These are phyloP conservation scores for Paramecium primaurelia DNA, from an alignment of 73 alveolate species.

Conservation along the genomic window DNA sequence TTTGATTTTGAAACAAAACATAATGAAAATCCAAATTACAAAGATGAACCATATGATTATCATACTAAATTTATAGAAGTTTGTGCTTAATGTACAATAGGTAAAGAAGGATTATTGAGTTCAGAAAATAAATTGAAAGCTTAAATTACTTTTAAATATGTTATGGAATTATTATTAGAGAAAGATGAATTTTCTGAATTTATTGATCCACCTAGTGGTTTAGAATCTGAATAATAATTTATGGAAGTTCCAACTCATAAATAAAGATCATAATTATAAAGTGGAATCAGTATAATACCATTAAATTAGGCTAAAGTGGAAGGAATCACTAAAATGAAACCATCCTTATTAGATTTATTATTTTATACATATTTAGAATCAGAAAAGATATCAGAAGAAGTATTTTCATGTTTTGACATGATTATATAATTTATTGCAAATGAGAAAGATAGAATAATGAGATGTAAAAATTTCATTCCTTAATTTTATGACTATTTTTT, in stretches of 20 bases:
- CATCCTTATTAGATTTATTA: conserved; percentile 34
- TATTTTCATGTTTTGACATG: conserved; percentile 19
- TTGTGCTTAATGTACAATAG: conserved; percentile 53
- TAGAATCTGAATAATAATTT: neutral
- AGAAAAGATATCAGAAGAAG: conserved; percentile 60
- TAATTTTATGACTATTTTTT: conserved; percentile 38
- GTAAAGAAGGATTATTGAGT: conserved; percentile 62
- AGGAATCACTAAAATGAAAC: neutral
- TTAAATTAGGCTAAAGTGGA: neutral
- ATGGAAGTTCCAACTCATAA: neutral
- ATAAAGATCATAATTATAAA: neutral
- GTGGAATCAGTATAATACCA: neutral
- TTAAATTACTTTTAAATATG: conserved; percentile 45
- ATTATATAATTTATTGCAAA: conserved; percentile 5
- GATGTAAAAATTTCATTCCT: neutral
- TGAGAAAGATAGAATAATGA: conserved; percentile 37
- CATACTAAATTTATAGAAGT: conserved; percentile 60
- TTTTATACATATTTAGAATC: conserved; percentile 56
- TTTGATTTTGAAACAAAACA: neutral
- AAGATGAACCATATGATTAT: conserved; percentile 66
- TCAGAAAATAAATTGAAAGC: conserved; percentile 61
- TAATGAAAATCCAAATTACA: neutral
- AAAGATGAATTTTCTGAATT: conserved; percentile 43
- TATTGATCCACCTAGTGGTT: neutral
- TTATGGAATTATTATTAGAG: conserved; percentile 45